Conservation (phyloP, 2,329 filamentous ascomycete species). For the Cercospora brassicicola region DNA sequence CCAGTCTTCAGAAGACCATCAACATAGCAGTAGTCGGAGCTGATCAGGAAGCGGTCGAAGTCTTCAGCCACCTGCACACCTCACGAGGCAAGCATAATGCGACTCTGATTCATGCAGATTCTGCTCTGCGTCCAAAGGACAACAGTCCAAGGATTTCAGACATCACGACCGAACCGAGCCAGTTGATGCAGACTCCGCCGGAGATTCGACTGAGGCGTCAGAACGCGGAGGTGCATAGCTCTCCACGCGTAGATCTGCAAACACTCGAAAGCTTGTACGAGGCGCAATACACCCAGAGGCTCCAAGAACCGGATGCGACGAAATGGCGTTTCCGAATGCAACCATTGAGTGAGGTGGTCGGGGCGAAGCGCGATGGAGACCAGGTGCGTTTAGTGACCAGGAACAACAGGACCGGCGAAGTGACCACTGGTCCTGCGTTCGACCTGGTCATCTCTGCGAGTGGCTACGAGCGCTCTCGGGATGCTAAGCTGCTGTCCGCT, state of each 20-base stretch:
- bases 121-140: slow-evolving; percentile 29
- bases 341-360: slow-evolving; percentile 22
- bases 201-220: slow-evolving; percentile 24
- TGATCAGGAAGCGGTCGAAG: slow-evolving; percentile 30
- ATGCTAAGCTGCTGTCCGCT: slow-evolving; percentile 19
- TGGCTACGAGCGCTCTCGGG: slow-evolving; percentile 22
- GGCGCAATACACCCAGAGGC: slow-evolving; percentile 30
- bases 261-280: slow-evolving; percentile 30
- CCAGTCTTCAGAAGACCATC: slow-evolving; percentile 15
- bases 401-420: slow-evolving; percentile 23
- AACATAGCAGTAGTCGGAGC: slow-evolving; percentile 32
- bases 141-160: slow-evolving; percentile 26
- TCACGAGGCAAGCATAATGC: slow-evolving; percentile 26
- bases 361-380: slow-evolving; percentile 11
- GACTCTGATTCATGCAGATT: slow-evolving; percentile 29
- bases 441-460: slow-evolving; percentile 29
- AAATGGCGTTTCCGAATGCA: slow-evolving; percentile 29
- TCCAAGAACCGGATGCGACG: slow-evolving; percentile 21
- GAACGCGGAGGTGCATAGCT: slow-evolving; percentile 8
- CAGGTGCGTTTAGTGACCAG: slow-evolving; percentile 20
- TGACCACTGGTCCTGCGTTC: slow-evolving; percentile 15
- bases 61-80: slow-evolving; percentile 29
- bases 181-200: slow-evolving; percentile 21
- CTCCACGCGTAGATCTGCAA: slow-evolving; percentile 26
- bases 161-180: slow-evolving; percentile 9